A percentile compares a stretch with the other conserved stretches of the same genome.
These are phyloP conservation scores for Ceratobasidium sp. DNA, from an alignment of 1,284 basidiomycete genomes.

Conservation along the genomic window DNA sequence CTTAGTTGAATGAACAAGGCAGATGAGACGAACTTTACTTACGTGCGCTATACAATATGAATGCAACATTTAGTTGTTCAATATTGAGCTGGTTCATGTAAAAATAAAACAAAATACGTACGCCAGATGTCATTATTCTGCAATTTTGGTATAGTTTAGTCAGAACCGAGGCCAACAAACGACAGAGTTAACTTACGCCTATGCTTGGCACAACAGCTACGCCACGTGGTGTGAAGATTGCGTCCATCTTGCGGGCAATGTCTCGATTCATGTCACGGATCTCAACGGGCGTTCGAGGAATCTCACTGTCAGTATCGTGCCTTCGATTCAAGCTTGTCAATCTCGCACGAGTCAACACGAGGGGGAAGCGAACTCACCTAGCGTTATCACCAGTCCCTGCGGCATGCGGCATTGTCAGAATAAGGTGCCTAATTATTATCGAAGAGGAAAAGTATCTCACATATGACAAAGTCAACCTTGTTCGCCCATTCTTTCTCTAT, in stretches of 20 bases:
- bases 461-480: constrained; percentile 91
- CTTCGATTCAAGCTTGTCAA: constrained; percentile 57
- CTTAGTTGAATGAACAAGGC: background rate
- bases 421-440: background rate
- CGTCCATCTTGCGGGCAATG: constrained; percentile 75
- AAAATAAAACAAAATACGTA: constrained; percentile 57
- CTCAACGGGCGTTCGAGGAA: constrained; percentile 83
- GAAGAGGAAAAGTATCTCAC: constrained; percentile 57
- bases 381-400: constrained; percentile 93
- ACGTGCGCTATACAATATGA: constrained; percentile 66
- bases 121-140: constrained; percentile 91
- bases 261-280: constrained; percentile 81
- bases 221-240: constrained; percentile 72
- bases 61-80: constrained; percentile 46
- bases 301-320: constrained; percentile 86
- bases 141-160: constrained; percentile 52
- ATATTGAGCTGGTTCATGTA: constrained; percentile 38
- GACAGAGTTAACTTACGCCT: constrained; percentile 58
- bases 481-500: constrained; percentile 81
- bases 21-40: constrained; percentile 48
- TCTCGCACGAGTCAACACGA: background rate
- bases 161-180: background rate
- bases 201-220: constrained; percentile 87
- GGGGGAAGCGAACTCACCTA: constrained; percentile 60
- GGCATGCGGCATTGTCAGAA: background rate